A percentile compares a stretch with the other conserved stretches of the same genome.
These are phyloP conservation scores for Cymbopogon citratus DNA, from an alignment of 176 grass and related monocot genomes.

Conservation along the genomic window DNA sequence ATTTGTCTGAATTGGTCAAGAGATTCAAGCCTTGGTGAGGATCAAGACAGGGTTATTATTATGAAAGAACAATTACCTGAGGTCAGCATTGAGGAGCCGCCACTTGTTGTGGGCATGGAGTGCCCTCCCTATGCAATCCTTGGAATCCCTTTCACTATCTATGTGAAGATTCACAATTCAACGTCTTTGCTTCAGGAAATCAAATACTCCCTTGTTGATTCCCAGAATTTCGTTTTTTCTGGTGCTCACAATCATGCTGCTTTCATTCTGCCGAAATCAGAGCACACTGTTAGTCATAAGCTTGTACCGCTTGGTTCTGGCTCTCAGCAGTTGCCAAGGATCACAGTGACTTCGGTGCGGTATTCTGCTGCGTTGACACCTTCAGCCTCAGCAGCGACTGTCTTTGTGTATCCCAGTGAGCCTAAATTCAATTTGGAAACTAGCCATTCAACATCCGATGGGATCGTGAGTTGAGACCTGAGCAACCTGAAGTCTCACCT, in stretches of 20 bases:
- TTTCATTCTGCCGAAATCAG: slow-evolving; percentile 69
- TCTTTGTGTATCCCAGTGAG: slow-evolving; percentile 91
- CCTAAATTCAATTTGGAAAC: slow-evolving; percentile 57
- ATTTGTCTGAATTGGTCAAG: slow-evolving; percentile 78
- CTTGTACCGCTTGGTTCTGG: slow-evolving; percentile 80
- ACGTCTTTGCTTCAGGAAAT: slow-evolving; percentile 94
- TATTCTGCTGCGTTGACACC: slow-evolving; percentile 77
- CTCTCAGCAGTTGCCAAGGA: slow-evolving; percentile 65
- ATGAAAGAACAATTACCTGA: slow-evolving; percentile 62
- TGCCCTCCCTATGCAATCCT: slow-evolving; percentile 79
- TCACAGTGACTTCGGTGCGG: slow-evolving; percentile 70
- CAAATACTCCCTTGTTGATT: slow-evolving; percentile 83
- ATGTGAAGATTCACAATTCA: slow-evolving; percentile 73
- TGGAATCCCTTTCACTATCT: slow-evolving; percentile 78
- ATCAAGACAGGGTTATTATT: slow-evolving; percentile 34
- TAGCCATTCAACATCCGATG: slow-evolving; percentile 30
- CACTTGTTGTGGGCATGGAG: slow-evolving; percentile 71
- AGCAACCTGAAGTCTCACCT: not conserved
- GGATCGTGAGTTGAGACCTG: slow-evolving; percentile 20
- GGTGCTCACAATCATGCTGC: slow-evolving; percentile 75
- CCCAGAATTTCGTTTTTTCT: slow-evolving; percentile 90
- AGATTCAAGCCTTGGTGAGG: slow-evolving; percentile 45
- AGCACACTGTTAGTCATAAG: slow-evolving; percentile 73
- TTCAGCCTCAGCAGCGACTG: slow-evolving; percentile 40
- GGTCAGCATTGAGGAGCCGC: slow-evolving; percentile 71